Conservation (phyloP, 2,329 filamentous ascomycete genomes). For the Colletotrichum phormii region DNA sequence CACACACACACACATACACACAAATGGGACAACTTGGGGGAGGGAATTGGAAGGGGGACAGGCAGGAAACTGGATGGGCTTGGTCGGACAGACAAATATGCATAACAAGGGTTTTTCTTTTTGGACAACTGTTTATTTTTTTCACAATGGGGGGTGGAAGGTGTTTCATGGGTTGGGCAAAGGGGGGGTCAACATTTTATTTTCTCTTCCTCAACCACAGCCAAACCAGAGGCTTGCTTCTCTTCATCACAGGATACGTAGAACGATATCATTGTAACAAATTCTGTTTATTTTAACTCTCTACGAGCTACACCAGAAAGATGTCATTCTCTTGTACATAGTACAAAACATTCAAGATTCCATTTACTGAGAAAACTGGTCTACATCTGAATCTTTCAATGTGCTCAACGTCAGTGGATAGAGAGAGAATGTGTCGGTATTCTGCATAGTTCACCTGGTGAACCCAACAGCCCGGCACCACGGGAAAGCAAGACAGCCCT, state of each 20-base stretch:
- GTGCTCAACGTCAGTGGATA: no score
- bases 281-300: neutral
- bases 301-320: neutral
- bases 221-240: slow-evolving; percentile 24
- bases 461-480: neutral
- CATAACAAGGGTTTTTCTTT: neutral
- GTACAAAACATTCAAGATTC: neutral
- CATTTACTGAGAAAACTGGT: neutral
- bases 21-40: neutral
- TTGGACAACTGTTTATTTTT: neutral
- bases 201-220: neutral
- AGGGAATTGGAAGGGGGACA: neutral
- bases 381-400: no score
- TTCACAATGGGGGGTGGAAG: neutral
- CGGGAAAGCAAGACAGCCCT: slow-evolving; percentile 2
- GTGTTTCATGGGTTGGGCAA: neutral
- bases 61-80: neutral
- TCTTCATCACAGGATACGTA: slow-evolving; percentile 25
- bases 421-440: neutral
- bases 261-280: slow-evolving; percentile 35
- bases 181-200: neutral
- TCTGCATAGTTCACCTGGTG: neutral
- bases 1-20: neutral
- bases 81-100: slow-evolving; percentile 7
- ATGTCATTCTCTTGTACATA: neutral